phyloP scores from a whole-genome alignment of 2,329 filamentous ascomycete genomes.

The Aspergillus phoenicis region DNA sequence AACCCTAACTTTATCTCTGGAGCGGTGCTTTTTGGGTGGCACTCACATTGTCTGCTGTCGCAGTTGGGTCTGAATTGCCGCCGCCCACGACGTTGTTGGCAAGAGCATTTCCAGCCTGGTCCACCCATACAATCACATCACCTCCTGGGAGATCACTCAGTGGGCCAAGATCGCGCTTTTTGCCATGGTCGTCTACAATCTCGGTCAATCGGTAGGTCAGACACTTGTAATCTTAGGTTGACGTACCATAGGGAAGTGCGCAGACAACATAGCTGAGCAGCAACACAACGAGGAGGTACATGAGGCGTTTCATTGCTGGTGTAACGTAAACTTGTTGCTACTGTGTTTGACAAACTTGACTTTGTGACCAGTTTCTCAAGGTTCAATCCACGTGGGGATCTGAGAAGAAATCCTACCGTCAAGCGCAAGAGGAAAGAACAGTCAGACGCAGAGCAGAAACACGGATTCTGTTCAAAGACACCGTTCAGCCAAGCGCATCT shows the following conservation, averaged over 20 bases:
- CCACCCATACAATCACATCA: conserved; percentile 62
- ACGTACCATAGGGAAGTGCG: conserved; percentile 29
- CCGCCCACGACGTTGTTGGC: conserved; percentile 43
- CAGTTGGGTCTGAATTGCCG: conserved; percentile 10
- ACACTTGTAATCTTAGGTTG: not conserved
- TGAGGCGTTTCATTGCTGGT: conserved; percentile 22
- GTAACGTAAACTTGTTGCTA: not conserved
- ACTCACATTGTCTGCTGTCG: conserved; percentile 15
- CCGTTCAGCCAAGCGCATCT: not conserved
- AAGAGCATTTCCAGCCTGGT: conserved; percentile 58
- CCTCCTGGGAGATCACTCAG: conserved; percentile 20
- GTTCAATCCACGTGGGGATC: not conserved
- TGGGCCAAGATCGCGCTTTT: conserved; percentile 43
- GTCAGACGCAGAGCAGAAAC: not conserved
- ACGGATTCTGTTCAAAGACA: not conserved
- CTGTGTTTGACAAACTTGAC: not conserved
- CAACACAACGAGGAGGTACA: conserved; percentile 25
- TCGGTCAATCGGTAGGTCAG: conserved; percentile 21
- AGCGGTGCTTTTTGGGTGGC: not conserved
- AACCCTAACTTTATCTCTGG: not conserved
- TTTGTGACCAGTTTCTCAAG: not conserved
- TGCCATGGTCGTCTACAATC: conserved; percentile 9
- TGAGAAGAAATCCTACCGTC: not conserved
- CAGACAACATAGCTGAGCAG: conserved; percentile 21
- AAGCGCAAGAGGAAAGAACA: not conserved